A percentile compares a stretch with the other conserved stretches of the same genome.
phyloP scores from a whole-genome alignment of 1,139 yeast species.

The Yamadazyma epiphylla region DNA sequence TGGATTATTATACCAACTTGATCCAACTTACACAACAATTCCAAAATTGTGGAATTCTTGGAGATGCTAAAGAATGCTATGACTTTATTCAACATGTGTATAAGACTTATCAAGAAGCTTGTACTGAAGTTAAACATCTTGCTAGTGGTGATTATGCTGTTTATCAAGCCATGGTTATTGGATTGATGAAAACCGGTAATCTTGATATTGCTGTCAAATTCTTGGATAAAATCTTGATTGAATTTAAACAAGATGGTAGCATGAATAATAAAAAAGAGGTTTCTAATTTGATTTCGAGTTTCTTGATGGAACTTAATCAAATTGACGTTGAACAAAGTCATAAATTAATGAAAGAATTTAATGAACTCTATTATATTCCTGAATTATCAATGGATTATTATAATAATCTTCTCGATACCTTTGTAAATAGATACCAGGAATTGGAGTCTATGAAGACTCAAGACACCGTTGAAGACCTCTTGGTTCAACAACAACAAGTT shows the following conservation, averaged over 20 bases:
- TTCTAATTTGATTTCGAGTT: constrained; percentile 29
- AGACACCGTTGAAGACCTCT: constrained; percentile 2
- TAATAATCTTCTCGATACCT: constrained; percentile 28
- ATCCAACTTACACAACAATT: constrained; percentile 23
- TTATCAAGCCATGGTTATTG: constrained; percentile 48
- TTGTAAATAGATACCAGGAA: constrained; percentile 18
- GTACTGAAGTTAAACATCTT: constrained; percentile 1
- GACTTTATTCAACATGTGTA: constrained; percentile 26
- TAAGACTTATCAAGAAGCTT: constrained; percentile 16
- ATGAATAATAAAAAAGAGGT: constrained; percentile 20
- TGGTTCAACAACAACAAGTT: constrained; percentile 5
- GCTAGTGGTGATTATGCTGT: constrained; percentile 36
- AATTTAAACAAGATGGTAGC: constrained; percentile 21
- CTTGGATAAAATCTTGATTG: constrained; percentile 42
- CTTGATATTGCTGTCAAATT: constrained; percentile 49
- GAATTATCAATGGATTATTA: constrained; percentile 31
- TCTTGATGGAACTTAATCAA: constrained; percentile 23
- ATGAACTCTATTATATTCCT: constrained; percentile 32
- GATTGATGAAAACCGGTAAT: constrained; percentile 49
- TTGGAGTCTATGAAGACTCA: constrained; percentile 11
- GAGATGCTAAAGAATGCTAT: constrained; percentile 18
- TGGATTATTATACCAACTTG: constrained; percentile 16
- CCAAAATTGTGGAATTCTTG: constrained; percentile 14
- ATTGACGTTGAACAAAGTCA: constrained; percentile 21
- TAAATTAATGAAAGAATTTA: constrained; percentile 27